Percentiles rank a stretch among this genome's conserved stretches.
Conservation (phyloP, 495 filamentous ascomycete species). For the Penicillium bialowiezense region DNA sequence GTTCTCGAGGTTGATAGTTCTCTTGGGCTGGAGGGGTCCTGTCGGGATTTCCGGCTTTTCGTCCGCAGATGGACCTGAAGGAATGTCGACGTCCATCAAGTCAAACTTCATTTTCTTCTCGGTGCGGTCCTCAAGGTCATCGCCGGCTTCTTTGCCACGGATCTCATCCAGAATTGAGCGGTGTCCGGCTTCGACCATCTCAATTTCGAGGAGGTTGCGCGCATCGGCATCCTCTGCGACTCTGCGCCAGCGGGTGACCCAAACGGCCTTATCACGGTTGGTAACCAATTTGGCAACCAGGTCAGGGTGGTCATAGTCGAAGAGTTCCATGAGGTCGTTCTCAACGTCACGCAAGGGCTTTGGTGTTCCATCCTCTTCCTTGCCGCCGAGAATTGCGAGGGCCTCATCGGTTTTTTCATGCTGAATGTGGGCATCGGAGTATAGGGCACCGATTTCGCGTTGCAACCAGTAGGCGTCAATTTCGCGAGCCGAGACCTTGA, state of each 20-base stretch:
- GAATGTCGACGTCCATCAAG: conserved; percentile 87
- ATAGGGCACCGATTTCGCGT: conserved; percentile 82
- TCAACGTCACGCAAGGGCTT: conserved; percentile 87
- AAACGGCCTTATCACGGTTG: conserved; percentile 88
- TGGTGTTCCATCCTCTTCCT: conserved; percentile 76
- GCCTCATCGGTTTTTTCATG: conserved; percentile 83
- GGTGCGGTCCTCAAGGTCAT: conserved; percentile 51
- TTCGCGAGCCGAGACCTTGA: conserved; percentile 70
- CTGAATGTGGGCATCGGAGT: conserved; percentile 84
- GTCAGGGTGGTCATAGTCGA: conserved; percentile 95
- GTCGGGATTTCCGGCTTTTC: conserved; percentile 57
- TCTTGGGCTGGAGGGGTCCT: conserved; percentile 83
- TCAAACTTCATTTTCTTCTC: conserved; percentile 81
- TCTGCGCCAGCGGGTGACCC: conserved; percentile 85
- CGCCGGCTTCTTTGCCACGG: conserved; percentile 57
- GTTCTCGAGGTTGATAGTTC: conserved; percentile 90
- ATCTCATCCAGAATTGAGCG: conserved; percentile 84
- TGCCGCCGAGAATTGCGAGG: conserved; percentile 73
- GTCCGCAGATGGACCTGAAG: conserved; percentile 51
- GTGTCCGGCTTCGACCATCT: conserved; percentile 88
- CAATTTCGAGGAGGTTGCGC: conserved; percentile 72
- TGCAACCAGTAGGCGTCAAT: conserved; percentile 99
- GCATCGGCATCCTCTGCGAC: conserved; percentile 79
- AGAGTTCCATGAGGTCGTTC: conserved; percentile 96
- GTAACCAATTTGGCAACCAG: conserved; percentile 88